phyloP scores from a whole-genome alignment of 208 protist species.

The Trypanosoma rangeli region DNA sequence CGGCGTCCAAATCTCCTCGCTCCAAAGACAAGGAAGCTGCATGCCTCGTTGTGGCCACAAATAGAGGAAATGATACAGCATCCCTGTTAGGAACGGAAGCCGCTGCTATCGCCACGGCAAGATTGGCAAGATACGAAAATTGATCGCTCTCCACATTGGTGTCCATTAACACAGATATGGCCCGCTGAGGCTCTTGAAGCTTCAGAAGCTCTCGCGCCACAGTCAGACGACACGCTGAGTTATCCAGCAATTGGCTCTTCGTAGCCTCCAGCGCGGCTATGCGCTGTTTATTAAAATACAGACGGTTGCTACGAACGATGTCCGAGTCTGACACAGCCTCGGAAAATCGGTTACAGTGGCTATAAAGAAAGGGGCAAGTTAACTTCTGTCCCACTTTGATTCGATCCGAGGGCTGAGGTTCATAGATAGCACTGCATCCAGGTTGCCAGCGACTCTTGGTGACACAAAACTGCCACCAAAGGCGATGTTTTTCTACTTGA shows the following conservation, averaged over 20 bases:
- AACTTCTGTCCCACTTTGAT: slow-evolving; percentile 7
- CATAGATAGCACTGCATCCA: background rate
- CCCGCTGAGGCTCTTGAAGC: slow-evolving; percentile 46
- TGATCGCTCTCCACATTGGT: slow-evolving; percentile 41
- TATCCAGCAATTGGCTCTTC: slow-evolving; percentile 39
- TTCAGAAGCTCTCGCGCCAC: slow-evolving; percentile 62
- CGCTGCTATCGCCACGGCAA: slow-evolving; percentile 66
- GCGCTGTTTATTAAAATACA: slow-evolving; percentile 52
- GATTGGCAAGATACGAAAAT: slow-evolving; percentile 64
- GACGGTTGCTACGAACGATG: slow-evolving; percentile 49
- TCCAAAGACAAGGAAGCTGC: slow-evolving; percentile 71
- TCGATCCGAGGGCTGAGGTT: background rate
- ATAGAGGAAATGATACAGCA: slow-evolving; percentile 36
- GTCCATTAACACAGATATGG: slow-evolving; percentile 75
- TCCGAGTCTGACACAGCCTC: slow-evolving; percentile 34
- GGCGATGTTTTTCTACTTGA: slow-evolving; percentile 59
- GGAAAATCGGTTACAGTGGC: slow-evolving; percentile 45
- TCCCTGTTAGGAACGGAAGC: slow-evolving; percentile 24
- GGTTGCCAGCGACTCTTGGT: background rate
- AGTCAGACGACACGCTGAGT: slow-evolving; percentile 37
- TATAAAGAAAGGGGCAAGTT: slow-evolving; percentile 35
- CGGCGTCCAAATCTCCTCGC: slow-evolving; percentile 57
- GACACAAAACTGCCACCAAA: slow-evolving; percentile 40
- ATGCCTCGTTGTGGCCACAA: slow-evolving; percentile 45
- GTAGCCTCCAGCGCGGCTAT: slow-evolving; percentile 30